phyloP scores from a whole-genome alignment of 1,139 yeast species.

The Meyerozyma carpophila region DNA sequence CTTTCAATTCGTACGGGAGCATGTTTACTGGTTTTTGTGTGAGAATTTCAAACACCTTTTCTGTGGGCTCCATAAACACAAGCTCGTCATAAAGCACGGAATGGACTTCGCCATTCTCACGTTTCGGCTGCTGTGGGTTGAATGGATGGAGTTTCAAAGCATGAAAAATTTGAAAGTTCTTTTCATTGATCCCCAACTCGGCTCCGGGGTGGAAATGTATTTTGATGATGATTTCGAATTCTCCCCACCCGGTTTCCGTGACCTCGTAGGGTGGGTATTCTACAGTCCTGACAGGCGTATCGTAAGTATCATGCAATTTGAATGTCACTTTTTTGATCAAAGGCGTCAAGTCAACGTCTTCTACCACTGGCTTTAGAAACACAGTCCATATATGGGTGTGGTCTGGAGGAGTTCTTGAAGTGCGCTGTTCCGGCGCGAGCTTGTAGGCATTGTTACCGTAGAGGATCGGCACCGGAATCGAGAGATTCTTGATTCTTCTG shows the following conservation, averaged over 20 bases:
- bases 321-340: constrained; percentile 87
- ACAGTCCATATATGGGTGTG: constrained; percentile 98
- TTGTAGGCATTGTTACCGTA: constrained; percentile 87
- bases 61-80: constrained; percentile 95
- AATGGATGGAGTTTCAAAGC: constrained; percentile 91
- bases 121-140: constrained; percentile 40
- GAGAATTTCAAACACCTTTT: constrained; percentile 70
- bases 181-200: constrained; percentile 61
- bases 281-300: constrained; percentile 73
- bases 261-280: constrained; percentile 93
- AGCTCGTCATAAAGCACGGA: constrained; percentile 83
- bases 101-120: constrained; percentile 47
- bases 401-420: constrained; percentile 73
- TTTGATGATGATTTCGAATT: constrained; percentile 86
- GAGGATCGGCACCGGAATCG: constrained; percentile 77
- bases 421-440: constrained; percentile 53
- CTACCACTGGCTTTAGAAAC: constrained; percentile 78
- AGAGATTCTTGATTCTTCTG: constrained; percentile 55
- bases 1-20: constrained; percentile 55
- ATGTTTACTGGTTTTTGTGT: constrained; percentile 73
- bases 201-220: constrained; percentile 82
- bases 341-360: constrained; percentile 71
- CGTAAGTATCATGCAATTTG: constrained; percentile 92
- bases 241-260: constrained; percentile 99
- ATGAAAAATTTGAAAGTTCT: constrained; percentile 80